phyloP scores from a whole-genome alignment of 768 basidiomycete species.

The Udeniomyces megalosporus region DNA sequence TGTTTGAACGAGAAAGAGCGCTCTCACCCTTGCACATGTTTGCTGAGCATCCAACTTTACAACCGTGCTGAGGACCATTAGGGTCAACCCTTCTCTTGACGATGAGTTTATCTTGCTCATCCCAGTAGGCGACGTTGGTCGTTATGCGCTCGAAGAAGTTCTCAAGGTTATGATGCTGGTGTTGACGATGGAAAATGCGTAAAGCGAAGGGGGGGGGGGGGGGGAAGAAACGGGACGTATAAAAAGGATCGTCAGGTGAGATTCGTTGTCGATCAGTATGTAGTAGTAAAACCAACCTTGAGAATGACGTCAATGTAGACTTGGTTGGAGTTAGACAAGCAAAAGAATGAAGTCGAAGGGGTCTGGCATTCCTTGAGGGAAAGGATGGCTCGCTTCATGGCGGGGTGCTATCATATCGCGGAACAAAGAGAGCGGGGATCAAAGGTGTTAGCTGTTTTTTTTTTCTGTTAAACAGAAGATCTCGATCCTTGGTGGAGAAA shows the following conservation, averaged over 20 bases:
- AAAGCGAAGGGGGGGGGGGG: too few species aligned
- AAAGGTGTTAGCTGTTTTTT: background rate
- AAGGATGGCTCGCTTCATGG: conserved; percentile 80
- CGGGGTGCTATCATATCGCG: conserved; percentile 57
- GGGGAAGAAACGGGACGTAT: background rate
- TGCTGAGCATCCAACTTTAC: conserved; percentile 70
- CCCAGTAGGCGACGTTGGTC: conserved; percentile 84
- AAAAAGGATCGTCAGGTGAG: background rate
- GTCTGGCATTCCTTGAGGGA: conserved; percentile 48
- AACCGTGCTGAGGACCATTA: conserved; percentile 49
- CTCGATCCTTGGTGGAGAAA: too few species aligned
- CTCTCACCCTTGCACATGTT: conserved; percentile 93
- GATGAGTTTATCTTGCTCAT: conserved; percentile 41
- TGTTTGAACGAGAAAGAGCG: too few species aligned
- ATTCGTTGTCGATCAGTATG: background rate
- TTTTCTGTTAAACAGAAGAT: too few species aligned
- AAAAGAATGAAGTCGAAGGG: conserved; percentile 64
- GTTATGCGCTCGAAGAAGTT: conserved; percentile 65
- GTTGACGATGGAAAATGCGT: too few species aligned
- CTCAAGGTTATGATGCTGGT: conserved; percentile 55
- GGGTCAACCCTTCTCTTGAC: conserved; percentile 63
- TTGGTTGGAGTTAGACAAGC: conserved; percentile 83
- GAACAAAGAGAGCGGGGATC: background rate
- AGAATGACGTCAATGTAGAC: conserved; percentile 84
- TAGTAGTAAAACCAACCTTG: too few species aligned